Evolutionary conservation across 371 early-diverging fungal species (phyloP), one percentile per base, ranked within the genome.

Genomic region (Nematocida sp.): DNA sequence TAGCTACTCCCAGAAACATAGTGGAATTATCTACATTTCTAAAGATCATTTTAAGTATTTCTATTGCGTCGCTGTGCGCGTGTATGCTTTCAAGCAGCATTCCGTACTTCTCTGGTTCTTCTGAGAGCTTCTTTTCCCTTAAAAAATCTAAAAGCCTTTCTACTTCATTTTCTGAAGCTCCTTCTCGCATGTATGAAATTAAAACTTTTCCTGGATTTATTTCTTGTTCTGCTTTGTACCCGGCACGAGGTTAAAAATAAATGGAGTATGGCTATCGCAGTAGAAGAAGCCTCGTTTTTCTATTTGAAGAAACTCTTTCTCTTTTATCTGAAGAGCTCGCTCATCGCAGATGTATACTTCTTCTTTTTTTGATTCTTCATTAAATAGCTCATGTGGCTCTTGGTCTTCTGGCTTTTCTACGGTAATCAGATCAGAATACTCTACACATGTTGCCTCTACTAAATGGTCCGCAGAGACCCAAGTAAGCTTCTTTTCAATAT

Each of bases 401-500:
- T 48, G 66, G 16, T 71, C 75, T 20, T 71, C 75, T 25, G 57
- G 49, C 50, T 71, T 71, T 20, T 71, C 75, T 9, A 63, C 61
- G 5, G 75, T 91, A 92, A 85, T 94, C 92, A 79, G 88, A 78
- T 65, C 94, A 84, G 67, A 87, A 80, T 45, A 90, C 86, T 68
- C 88, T 81, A 55, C 86, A 84, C 13, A 88, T 82, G 77, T 82
- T 76, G 61, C 80, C 60, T 18, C 87, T 83, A 30, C 85, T 3
- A 5, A 40, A 16, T 40, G 18, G 0, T 25, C 30, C 1, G 5
- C 20, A 5, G 87, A 82, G 66, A 98, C 87, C 98, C 98, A 99
- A 1, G 97, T 93, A 61, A 98, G 84, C 89, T 97, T 97, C 88
- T 93, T 93, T 87, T 94, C 93, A 67, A 97, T 97, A 84, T 90